These are phyloP conservation scores for Diospyros kaki DNA, from an alignment of 148 eudicot genomes.

Conservation along the genomic window DNA sequence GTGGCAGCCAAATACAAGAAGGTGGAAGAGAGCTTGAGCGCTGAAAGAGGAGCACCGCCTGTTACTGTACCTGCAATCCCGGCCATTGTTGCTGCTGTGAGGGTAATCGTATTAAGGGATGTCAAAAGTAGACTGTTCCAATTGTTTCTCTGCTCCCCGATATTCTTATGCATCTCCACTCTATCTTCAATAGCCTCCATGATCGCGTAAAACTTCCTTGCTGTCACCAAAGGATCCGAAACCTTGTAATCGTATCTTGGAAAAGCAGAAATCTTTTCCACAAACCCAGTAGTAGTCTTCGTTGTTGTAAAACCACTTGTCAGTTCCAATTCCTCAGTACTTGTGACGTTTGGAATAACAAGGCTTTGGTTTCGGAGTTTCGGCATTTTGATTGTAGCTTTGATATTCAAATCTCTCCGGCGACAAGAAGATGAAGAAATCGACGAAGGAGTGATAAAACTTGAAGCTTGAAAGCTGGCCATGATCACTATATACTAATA, in stretches of 20 bases:
- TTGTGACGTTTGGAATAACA: slow-evolving; percentile 7
- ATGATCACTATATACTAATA: background rate
- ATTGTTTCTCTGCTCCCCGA: slow-evolving; percentile 28
- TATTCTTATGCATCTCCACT: slow-evolving; percentile 41
- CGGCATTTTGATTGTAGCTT: slow-evolving; percentile 16
- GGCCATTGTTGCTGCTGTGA: slow-evolving; percentile 56
- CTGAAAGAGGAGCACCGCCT: slow-evolving; percentile 9
- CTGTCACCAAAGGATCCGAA: background rate
- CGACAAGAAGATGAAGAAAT: background rate
- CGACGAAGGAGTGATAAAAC: slow-evolving; percentile 5
- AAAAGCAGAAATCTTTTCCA: background rate
- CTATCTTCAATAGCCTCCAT: slow-evolving; percentile 29
- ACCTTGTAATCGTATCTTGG: background rate
- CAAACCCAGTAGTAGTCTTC: background rate
- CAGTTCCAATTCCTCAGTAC: slow-evolving; percentile 4
- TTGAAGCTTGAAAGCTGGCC: slow-evolving; percentile 23
- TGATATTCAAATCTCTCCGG: background rate
- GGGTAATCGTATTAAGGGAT: slow-evolving; percentile 29
- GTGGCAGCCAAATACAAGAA: slow-evolving; percentile 44
- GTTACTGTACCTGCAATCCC: slow-evolving; percentile 26
- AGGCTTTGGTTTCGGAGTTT: background rate
- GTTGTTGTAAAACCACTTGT: background rate
- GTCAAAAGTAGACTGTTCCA: slow-evolving; percentile 34
- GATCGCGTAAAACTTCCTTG: slow-evolving; percentile 20
- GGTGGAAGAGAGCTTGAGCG: slow-evolving; percentile 39